Percentiles rank a stretch among this genome's conserved stretches.
These are phyloP conservation scores for Pythium brachiatum DNA, from an alignment of 352 stramenopile genomes.

Conservation along the genomic window DNA sequence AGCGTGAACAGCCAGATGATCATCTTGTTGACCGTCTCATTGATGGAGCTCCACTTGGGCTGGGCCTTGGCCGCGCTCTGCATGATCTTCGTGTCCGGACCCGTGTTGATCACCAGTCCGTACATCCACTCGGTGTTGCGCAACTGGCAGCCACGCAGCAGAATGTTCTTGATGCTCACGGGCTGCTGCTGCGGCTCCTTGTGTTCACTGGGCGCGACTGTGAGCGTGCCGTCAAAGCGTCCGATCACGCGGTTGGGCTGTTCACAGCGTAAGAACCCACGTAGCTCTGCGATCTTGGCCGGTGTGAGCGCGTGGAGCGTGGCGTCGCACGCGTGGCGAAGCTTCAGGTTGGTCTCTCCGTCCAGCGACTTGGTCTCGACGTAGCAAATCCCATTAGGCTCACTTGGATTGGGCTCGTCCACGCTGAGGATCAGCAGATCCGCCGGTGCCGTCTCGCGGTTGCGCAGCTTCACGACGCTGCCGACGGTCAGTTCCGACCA, in stretches of 20 bases:
- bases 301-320: slow-evolving; percentile 45
- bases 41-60: slow-evolving; percentile 83
- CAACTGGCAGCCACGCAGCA: slow-evolving; percentile 84
- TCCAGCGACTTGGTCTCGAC: slow-evolving; percentile 92
- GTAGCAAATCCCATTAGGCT: slow-evolving; percentile 82
- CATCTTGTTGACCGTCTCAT: slow-evolving; percentile 76
- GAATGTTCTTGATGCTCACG: slow-evolving; percentile 83
- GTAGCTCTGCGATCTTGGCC: slow-evolving; percentile 37
- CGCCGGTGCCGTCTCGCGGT: slow-evolving; percentile 76
- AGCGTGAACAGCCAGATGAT: slow-evolving; percentile 77
- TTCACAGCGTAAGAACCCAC: slow-evolving; percentile 60
- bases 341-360: slow-evolving; percentile 92
- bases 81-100: slow-evolving; percentile 84
- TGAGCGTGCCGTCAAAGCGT: slow-evolving; percentile 71
- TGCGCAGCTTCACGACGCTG: slow-evolving; percentile 75
- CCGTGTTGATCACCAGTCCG: slow-evolving; percentile 87
- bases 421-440: slow-evolving; percentile 85
- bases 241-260: slow-evolving; percentile 81
- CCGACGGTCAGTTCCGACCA: slow-evolving; percentile 83
- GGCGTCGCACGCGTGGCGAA: slow-evolving; percentile 64
- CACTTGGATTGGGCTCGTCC: slow-evolving; percentile 55
- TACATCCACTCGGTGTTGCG: slow-evolving; percentile 90
- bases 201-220: slow-evolving; percentile 16
- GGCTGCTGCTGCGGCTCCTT: slow-evolving; percentile 38
- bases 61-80: slow-evolving; percentile 56